Percentiles rank a stretch among this genome's conserved stretches.
phyloP scores from a whole-genome alignment of 768 basidiomycete genomes.

The Tricholoma sp. region DNA sequence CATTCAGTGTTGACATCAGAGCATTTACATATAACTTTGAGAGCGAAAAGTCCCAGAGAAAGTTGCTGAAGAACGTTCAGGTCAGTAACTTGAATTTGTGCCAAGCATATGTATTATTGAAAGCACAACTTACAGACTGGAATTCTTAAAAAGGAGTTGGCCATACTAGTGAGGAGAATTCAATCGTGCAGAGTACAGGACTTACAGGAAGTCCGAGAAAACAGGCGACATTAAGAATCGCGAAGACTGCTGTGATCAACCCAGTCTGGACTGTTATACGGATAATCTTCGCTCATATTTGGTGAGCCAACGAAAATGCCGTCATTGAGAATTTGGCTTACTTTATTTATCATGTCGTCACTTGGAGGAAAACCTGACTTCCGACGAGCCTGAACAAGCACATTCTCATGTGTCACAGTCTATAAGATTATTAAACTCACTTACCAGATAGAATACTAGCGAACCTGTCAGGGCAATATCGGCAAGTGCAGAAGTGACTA shows the following conservation, averaged over 20 bases:
- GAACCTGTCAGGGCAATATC: slow-evolving; percentile 38
- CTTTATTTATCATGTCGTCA: slow-evolving; percentile 32
- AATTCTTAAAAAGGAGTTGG: slow-evolving; percentile 10
- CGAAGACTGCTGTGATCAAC: slow-evolving; percentile 31
- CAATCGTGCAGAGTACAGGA: neutral
- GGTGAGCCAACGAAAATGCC: neutral
- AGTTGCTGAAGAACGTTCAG: slow-evolving; percentile 13
- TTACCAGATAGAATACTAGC: slow-evolving; percentile 33
- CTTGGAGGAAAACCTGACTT: slow-evolving; percentile 39
- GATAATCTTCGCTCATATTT: slow-evolving; percentile 2
- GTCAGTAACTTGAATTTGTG: neutral
- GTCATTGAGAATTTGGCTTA: slow-evolving; percentile 8
- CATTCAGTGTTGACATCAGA: slow-evolving; percentile 3
- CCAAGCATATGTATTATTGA: neutral
- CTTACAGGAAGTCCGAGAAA: slow-evolving; percentile 36
- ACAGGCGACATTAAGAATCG: slow-evolving; percentile 36
- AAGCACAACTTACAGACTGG: slow-evolving; percentile 15
- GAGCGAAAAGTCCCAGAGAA: slow-evolving; percentile 22
- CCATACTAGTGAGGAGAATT: neutral
- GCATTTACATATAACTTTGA: slow-evolving; percentile 23
- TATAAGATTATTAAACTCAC: slow-evolving; percentile 7
- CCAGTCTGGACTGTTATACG: slow-evolving; percentile 3
- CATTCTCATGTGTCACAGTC: slow-evolving; percentile 9
- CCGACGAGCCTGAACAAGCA: slow-evolving; percentile 10
- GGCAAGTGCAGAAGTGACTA: slow-evolving; percentile 35